Evolutionary conservation across 2,329 filamentous ascomycete species (phyloP).

Genomic region (Rhynchosporium graminicola): DNA sequence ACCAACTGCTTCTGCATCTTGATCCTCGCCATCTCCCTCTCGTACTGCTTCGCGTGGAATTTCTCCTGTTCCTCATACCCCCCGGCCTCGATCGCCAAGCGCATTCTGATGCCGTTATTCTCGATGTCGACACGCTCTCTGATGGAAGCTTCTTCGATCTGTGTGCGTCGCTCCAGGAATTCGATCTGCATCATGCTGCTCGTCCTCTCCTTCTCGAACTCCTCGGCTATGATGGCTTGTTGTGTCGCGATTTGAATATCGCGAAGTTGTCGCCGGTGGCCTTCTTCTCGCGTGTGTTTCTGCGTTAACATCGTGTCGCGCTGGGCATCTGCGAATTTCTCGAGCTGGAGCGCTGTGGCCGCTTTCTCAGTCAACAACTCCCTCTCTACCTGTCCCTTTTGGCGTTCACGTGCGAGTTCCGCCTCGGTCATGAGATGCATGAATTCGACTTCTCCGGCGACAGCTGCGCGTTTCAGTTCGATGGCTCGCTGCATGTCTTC

Average conservation of each 20-base stretch:
- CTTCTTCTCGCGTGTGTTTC: constrained; percentile 15
- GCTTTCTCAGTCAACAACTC: constrained; percentile 16
- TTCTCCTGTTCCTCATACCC: constrained; percentile 1
- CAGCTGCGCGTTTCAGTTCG: constrained; percentile 20
- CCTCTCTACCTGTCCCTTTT: constrained; percentile 13
- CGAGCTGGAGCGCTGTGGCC: constrained; percentile 19
- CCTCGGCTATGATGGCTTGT: constrained; percentile 18
- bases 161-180: constrained; percentile 2
- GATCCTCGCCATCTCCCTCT: constrained; percentile 25
- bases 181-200: constrained; percentile 24
- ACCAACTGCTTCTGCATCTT: constrained; percentile 25
- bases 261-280: constrained; percentile 9
- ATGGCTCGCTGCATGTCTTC: constrained; percentile 19
- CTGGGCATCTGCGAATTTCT: constrained; percentile 12
- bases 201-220: constrained; percentile 12
- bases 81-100: constrained; percentile 13
- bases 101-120: constrained; percentile 34
- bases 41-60: constrained; percentile 27
- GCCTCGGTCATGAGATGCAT: constrained; percentile 17
- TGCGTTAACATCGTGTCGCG: neutral
- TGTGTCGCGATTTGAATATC: constrained; percentile 18
- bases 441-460: constrained; percentile 20
- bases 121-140: neutral
- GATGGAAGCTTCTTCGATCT: constrained; percentile 6
- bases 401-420: constrained; percentile 17